Base-by-base conservation (phyloP, 2,329 filamentous ascomycete genomes). In the Xylariales sp. region DNA sequence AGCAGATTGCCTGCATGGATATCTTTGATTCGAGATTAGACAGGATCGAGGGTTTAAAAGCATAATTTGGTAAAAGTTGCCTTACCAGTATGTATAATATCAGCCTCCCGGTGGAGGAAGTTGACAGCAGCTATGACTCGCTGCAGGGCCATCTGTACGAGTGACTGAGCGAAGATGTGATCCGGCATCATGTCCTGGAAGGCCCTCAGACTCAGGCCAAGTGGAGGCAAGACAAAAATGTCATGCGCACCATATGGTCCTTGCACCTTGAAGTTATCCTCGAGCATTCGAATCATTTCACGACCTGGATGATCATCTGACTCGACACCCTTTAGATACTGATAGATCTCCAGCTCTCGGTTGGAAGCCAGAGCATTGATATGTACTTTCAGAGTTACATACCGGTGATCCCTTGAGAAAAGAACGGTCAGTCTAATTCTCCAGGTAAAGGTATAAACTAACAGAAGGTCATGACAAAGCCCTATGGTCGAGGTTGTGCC, bases 1-100 rank as follows among this genome's bases (percentile, higher is more conserved):
- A 73, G 66, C 27, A 74, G 66, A 34, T 73, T 73, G 43, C 69
- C 64, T 3, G 65, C 62, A 46, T 68, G 70, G 21, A 74, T 68
- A 49, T 66, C 63, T 67, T 19, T 29, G 8, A 27, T 8, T 8
- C 7, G n/a, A 8, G 24, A n/a, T 27, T n/a, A 27, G 24, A 27
- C 24, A 27, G 11, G 20, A 31, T 18, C 7, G 22, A n/a, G 31
- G 20, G 37, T 35, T 21, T 24, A 9, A 38, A 20, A 8, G 12
- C 14, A 25, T 20, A 16, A 7, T 16, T 9, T 9, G 25, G n/a
- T n/a, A 22, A 21, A 29, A 11, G 19, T 14, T 21, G 38, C 12
- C 46, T 46, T 49, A 73, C 68, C 69, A 40, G 69, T 66, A 46
- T 74, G 68, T 31, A 71, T 60, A 14, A 73, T 51, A 10, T 62